A percentile compares a stretch with the other conserved stretches of the same genome.
Evolutionary conservation across 2,329 filamentous ascomycete species (phyloP).

Genomic region (Botryosphaeria dothidea): DNA sequence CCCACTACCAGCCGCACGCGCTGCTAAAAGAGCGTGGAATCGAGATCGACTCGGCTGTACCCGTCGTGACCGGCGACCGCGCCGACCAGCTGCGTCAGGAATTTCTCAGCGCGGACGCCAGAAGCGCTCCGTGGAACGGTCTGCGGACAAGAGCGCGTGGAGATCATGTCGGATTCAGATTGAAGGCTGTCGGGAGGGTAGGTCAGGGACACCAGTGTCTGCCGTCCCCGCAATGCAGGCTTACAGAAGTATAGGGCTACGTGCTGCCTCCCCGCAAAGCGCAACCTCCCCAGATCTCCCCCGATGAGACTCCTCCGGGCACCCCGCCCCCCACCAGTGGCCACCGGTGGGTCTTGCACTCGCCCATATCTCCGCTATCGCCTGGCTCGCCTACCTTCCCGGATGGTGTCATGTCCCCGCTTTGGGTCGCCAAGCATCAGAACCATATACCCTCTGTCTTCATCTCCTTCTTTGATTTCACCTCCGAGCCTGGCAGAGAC

Average conservation of each 20-base stretch:
- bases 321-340: constrained; percentile 54
- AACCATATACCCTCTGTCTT: constrained; percentile 77
- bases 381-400: constrained; percentile 82
- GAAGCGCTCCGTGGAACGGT: constrained; percentile 64
- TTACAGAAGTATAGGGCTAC: constrained; percentile 47
- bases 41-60: constrained; percentile 69
- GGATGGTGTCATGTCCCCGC: constrained; percentile 79
- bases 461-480: constrained; percentile 78
- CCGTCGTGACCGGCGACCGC: constrained; percentile 64
- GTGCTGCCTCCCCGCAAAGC: constrained; percentile 64
- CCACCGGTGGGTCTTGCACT: constrained; percentile 66
- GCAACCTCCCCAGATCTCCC: constrained; percentile 56
- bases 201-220: constrained; percentile 43
- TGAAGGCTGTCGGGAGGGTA: constrained; percentile 81
- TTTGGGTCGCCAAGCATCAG: constrained; percentile 90
- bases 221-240: constrained; percentile 26
- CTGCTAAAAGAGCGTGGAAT: constrained; percentile 48
- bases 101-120: constrained; percentile 66
- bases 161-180: constrained; percentile 60
- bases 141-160: constrained; percentile 45
- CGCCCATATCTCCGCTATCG: constrained; percentile 86
- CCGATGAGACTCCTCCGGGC: constrained; percentile 50
- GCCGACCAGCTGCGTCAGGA: constrained; percentile 66
- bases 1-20: constrained; percentile 38
- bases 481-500: constrained; percentile 69